These are phyloP conservation scores for Hyaloscypha bicolor DNA, from an alignment of 495 filamentous ascomycete genomes.

Conservation along the genomic window DNA sequence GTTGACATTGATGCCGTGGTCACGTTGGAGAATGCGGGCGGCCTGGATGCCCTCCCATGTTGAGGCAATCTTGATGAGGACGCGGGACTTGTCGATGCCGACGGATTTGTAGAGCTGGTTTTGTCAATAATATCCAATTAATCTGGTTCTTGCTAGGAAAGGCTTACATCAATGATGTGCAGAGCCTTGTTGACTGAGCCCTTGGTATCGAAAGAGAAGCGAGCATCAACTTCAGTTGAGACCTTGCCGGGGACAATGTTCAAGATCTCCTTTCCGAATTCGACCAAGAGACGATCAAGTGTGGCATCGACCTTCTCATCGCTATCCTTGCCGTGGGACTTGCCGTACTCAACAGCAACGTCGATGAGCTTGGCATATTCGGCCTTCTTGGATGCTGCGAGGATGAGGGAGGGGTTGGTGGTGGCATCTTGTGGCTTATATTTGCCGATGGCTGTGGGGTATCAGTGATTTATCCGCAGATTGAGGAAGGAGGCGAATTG, in stretches of 20 bases:
- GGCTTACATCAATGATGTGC: constrained; percentile 85
- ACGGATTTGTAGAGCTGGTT: constrained; percentile 84
- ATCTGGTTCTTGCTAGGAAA: not conserved
- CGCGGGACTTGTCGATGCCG: constrained; percentile 89
- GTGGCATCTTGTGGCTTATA: constrained; percentile 99
- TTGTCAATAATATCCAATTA: not conserved
- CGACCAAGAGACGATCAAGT: constrained; percentile 90
- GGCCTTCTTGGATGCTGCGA: constrained; percentile 96
- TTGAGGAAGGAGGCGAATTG: not conserved
- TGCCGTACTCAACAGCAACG: constrained; percentile 81
- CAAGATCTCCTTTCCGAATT: constrained; percentile 97
- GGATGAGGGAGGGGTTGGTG: constrained; percentile 97
- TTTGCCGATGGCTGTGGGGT: constrained; percentile 84
- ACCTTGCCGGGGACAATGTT: constrained; percentile 97
- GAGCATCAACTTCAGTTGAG: constrained; percentile 96
- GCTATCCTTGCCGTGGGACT: constrained; percentile 64
- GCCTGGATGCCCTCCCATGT: constrained; percentile 98
- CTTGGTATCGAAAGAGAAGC: constrained; percentile 94
- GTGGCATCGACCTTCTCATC: constrained; percentile 81
- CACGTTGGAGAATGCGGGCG: constrained; percentile 86
- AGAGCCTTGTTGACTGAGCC: constrained; percentile 93
- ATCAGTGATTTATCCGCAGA: constrained; percentile 37
- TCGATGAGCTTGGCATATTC: constrained; percentile 96
- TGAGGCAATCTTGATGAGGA: constrained; percentile 89
- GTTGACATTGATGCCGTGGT: constrained; percentile 97